Percentiles rank a stretch among this genome's conserved stretches.
Evolutionary conservation across 2,329 filamentous ascomycete genomes (phyloP).

Genomic region (Aschersonia sp.): DNA sequence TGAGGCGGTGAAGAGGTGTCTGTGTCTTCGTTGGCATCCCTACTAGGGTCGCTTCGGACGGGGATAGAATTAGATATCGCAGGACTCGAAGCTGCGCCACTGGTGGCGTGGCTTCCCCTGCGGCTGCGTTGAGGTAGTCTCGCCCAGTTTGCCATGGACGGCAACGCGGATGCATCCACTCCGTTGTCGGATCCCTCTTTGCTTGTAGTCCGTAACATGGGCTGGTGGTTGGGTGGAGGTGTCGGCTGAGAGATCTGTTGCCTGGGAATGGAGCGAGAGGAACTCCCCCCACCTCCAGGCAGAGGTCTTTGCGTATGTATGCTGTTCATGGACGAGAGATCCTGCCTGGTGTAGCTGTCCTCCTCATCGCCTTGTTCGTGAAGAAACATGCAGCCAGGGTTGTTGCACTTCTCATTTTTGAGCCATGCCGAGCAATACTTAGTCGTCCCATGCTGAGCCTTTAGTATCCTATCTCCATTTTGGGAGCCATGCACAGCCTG

Average conservation of each 20-base stretch:
- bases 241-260: constrained; percentile 27
- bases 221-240: constrained; percentile 31
- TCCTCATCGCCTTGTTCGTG: constrained; percentile 98
- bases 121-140: constrained; percentile 51
- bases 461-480: constrained; percentile 75
- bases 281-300: constrained; percentile 31
- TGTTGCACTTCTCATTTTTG: constrained; percentile 85
- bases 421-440: constrained; percentile 98
- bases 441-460: constrained; percentile 73
- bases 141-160: constrained; percentile 90
- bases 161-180: constrained; percentile 77
- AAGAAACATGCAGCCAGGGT: constrained; percentile 93
- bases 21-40: constrained; percentile 24
- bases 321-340: constrained; percentile 88
- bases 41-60: constrained; percentile 32
- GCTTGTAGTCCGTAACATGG: constrained; percentile 65
- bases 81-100: constrained; percentile 69
- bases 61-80: constrained; percentile 49
- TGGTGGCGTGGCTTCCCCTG: constrained; percentile 67
- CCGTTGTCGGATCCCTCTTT: constrained; percentile 59
- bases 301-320: constrained; percentile 64
- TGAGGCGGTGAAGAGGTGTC: constrained; percentile 14
- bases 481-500: constrained; percentile 80
- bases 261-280: constrained; percentile 37
- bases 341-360: constrained; percentile 89